Conservation (phyloP, 2,329 filamentous ascomycete species). For the Claviceps lovelessii region DNA sequence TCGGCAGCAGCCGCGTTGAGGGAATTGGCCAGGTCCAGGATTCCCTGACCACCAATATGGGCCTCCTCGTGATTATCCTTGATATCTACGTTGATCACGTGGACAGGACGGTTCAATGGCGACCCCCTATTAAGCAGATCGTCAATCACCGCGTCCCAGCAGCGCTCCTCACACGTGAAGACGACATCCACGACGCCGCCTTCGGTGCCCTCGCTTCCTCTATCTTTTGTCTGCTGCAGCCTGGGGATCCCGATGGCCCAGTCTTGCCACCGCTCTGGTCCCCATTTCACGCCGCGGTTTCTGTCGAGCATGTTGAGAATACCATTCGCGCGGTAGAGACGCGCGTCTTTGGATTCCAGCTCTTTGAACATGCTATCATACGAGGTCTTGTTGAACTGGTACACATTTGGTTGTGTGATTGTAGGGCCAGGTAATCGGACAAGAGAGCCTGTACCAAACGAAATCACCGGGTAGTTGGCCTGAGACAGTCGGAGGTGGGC, state of each 20-base stretch:
- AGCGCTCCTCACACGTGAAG: conserved; percentile 93
- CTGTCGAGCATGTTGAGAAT: conserved; percentile 90
- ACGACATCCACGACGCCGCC: conserved; percentile 85
- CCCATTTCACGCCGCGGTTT: conserved; percentile 85
- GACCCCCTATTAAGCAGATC: conserved; percentile 77
- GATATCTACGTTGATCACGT: conserved; percentile 97
- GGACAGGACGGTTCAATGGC: conserved; percentile 80
- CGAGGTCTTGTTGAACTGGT: conserved; percentile 93
- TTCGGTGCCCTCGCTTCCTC: conserved; percentile 69
- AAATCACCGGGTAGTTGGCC: conserved; percentile 86
- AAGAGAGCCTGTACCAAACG: conserved; percentile 89
- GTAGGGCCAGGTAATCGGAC: conserved; percentile 85
- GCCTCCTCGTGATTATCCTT: conserved; percentile 98
- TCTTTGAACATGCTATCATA: conserved; percentile 93
- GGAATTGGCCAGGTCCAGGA: conserved; percentile 76
- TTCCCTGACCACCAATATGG: conserved; percentile 74
- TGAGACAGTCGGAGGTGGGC: conserved; percentile 86
- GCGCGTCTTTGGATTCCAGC: conserved; percentile 68
- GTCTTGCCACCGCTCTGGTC: conserved; percentile 94
- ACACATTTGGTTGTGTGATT: conserved; percentile 89
- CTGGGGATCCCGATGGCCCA: conserved; percentile 82
- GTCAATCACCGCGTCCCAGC: conserved; percentile 95
- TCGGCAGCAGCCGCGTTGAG: conserved; percentile 68
- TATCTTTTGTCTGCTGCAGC: conserved; percentile 59
- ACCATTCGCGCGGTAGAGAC: conserved; percentile 82